Evolutionary conservation across 2,329 filamentous ascomycete species (phyloP), one percentile per base, ranked within the genome.

Genomic region (Colletotrichum paranaense): DNA sequence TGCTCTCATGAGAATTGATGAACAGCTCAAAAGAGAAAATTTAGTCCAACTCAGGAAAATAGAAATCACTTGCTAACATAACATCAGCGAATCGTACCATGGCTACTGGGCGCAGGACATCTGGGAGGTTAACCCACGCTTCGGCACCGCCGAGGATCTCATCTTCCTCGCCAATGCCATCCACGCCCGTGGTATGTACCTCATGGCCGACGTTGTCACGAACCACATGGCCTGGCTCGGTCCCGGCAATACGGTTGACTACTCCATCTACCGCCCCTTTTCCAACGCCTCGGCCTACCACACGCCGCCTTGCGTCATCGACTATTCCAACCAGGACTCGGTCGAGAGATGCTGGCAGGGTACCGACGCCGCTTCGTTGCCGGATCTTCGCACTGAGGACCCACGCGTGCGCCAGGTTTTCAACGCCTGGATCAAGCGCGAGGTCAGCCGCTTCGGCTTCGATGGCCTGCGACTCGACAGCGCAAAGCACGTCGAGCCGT

Each of bases 391-490:
- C 68, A 93, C 92, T 0, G 85, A 88, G 55, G 82, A 84, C 35
- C 66, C 81, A 0, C 79, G 80, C 1, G 87, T 93, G 11, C 84
- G 86, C 30, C 78, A 79, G 19, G 81, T 88, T 3, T 89, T 88
- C 78, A 83, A 89, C 67, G 80, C 83, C n/a, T 94, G 92, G 92
- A 84, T 93, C 76, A 79, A 78, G 22, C 82, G 83, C 55, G 82
- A 93, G 0, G 87, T 93, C 2, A 79, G 84, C 3, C 88, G 90
- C 74, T 93, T 92, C 78, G 84, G 84, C 22, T 90, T 92, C 83
- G 90, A 91, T 78, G 89, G 90, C 3, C 82, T 91, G 12, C 88
- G 90, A 42, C 88, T 92, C 76, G 90, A 92, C 75, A 91, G 88
- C 0, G 89, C 89, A 74, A 91, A 90, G 80, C 89, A 92, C 78